Base-by-base conservation (phyloP, 1,139 yeast species). In the Scheffersomyces parashehatae region DNA sequence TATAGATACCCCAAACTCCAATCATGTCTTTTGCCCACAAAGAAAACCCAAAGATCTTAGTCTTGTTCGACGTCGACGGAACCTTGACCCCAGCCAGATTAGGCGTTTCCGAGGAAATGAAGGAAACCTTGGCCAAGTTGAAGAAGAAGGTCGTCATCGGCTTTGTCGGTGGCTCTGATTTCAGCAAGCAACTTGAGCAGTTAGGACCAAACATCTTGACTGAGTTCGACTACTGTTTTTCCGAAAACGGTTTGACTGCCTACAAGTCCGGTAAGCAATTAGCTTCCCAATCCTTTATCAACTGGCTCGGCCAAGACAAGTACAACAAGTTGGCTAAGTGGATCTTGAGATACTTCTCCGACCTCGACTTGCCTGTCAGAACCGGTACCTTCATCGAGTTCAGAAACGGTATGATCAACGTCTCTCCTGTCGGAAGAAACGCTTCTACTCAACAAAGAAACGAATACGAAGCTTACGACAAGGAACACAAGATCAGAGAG, bases 371-470 rank as follows among this genome's bases (percentile, higher is more conserved):
- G 56, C 99, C 99, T 62, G 76, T 84, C 59, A 84, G 91, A 83
- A 85, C 97, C 77, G 99, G 99, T 71, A 93, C 99, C 50, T 93
- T 93, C 70, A 73, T 93, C 57, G 99, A 93, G 77, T 95, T 93
- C 81, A 89, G 99, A 82, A 93, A 93, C 70, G 99, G 99, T 68
- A 91, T 93, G 97, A 88, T 93, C 72, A 93, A 93, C 70, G 89
- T 93, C 49, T 90, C 97, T 13, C 99, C 99, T 56, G 82, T 93
- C 49, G 99, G 99, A 62, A 88, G 99, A 82, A 95, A 93, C 68
- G 98, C 99, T 50, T 83, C 95, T 36, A 88, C 89, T 54, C 81
- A 81, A 53, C 98, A 93, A 78, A 88, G 99, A 76, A 84, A 81
- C 69, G 97, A 90, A 58, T 93, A 77, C 65, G 98, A 93, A 77